Evolutionary conservation across 257 asterid species (phyloP).

Genomic region (Solanum neorickii): DNA sequence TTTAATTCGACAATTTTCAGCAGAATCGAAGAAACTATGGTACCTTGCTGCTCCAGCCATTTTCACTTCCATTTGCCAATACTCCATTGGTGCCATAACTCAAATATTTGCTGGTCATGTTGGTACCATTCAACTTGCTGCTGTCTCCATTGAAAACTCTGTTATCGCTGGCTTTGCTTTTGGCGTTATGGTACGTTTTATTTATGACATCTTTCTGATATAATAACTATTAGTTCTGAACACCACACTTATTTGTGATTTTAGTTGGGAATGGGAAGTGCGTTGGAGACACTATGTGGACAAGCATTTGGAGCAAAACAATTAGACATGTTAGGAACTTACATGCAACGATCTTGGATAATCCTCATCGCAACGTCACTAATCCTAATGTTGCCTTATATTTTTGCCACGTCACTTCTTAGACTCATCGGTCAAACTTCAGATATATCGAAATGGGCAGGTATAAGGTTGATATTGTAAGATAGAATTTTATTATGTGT

Average conservation of each 20-base stretch:
- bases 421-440: constrained; percentile 31
- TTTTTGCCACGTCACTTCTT: constrained; percentile 27
- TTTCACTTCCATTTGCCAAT: constrained; percentile 3
- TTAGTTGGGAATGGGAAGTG: constrained; percentile 98
- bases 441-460: constrained; percentile 29
- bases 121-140: constrained; percentile 7
- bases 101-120: constrained; percentile 11
- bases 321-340: constrained; percentile 59
- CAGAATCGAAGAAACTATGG: constrained; percentile 6
- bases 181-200: background rate
- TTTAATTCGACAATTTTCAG: background rate
- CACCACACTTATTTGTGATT: background rate
- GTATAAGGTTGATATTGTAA: background rate
- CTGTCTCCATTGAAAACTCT: constrained; percentile 6
- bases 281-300: constrained; percentile 82
- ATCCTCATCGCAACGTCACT: constrained; percentile 22
- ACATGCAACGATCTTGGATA: constrained; percentile 52
- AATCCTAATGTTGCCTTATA: constrained; percentile 20
- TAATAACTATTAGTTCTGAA: background rate
- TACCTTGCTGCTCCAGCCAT: constrained; percentile 9
- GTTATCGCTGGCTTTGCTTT: constrained; percentile 5
- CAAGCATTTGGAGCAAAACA: constrained; percentile 82
- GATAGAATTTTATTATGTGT: background rate
- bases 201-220: background rate
- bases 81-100: constrained; percentile 4